A percentile compares a stretch with the other conserved stretches of the same genome.
Evolutionary conservation across 1,139 yeast species (phyloP).

Genomic region (Yamadazyma triangularis): DNA sequence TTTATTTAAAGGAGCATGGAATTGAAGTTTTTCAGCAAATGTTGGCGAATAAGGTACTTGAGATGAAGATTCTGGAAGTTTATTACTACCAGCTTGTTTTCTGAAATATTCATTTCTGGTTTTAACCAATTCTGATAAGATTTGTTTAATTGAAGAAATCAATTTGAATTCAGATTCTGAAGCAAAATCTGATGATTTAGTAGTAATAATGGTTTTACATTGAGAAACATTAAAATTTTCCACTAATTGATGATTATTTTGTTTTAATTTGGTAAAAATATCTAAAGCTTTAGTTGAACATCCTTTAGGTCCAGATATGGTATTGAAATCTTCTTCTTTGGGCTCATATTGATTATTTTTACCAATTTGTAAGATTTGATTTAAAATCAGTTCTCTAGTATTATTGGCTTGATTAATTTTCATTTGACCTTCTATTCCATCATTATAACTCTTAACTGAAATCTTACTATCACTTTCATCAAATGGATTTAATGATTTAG

Average conservation of each 20-base stretch:
- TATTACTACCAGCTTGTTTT: constrained; percentile 22
- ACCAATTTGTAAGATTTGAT: constrained; percentile 28
- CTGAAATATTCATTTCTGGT: constrained; percentile 49
- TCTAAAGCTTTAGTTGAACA: constrained; percentile 30
- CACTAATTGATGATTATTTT: constrained; percentile 25
- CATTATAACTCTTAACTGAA: constrained; percentile 22
- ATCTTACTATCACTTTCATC: constrained; percentile 14
- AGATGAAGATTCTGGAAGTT: constrained; percentile 25
- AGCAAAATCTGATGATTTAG: constrained; percentile 33
- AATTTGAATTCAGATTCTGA: constrained; percentile 34
- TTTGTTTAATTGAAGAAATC: constrained; percentile 47
- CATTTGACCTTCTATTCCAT: constrained; percentile 27
- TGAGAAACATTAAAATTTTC: constrained; percentile 10
- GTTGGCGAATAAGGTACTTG: constrained; percentile 45
- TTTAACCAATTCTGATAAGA: constrained; percentile 51
- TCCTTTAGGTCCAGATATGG: no score
- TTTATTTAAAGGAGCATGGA: constrained; percentile 45
- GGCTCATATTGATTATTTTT: constrained; percentile 19
- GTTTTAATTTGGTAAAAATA: constrained; percentile 24
- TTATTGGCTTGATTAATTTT: constrained; percentile 35
- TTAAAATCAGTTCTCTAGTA: constrained; percentile 44
- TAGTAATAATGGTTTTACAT: constrained; percentile 20
- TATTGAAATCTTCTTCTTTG: constrained; percentile 3
- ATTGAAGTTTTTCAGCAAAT: constrained; percentile 53
- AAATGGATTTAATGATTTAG: constrained; percentile 32